Conservation (phyloP, 2,329 filamentous ascomycete species). For the Chaetomiaceae sp. region DNA sequence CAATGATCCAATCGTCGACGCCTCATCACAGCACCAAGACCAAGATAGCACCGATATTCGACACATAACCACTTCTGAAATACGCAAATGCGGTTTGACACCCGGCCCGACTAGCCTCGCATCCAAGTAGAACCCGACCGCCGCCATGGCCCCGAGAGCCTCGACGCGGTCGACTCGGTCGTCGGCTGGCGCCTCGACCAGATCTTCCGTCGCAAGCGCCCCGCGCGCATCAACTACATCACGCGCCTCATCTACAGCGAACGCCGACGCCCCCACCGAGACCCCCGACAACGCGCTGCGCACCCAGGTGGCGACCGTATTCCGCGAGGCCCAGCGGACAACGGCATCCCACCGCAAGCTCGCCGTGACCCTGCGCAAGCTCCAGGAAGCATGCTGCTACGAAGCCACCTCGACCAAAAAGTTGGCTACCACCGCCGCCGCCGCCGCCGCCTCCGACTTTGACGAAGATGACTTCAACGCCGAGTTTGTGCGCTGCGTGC, state of each 20-base stretch:
- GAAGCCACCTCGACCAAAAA: constrained; percentile 53
- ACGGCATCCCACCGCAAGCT: constrained; percentile 88
- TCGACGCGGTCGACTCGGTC: constrained; percentile 45
- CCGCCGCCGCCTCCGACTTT: constrained; percentile 61
- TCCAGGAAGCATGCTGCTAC: constrained; percentile 80
- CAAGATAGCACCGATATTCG: not conserved
- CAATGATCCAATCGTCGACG: not conserved
- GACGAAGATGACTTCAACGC: constrained; percentile 82
- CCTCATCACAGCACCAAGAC: not conserved
- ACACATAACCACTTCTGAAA: not conserved
- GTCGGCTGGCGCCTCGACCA: constrained; percentile 32
- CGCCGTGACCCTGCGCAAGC: constrained; percentile 78
- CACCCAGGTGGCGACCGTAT: constrained; percentile 66
- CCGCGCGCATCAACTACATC: constrained; percentile 43
- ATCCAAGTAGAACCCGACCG: not conserved
- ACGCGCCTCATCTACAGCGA: constrained; percentile 42
- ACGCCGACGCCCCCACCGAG: constrained; percentile 62
- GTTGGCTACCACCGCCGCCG: constrained; percentile 42
- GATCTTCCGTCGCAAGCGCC: constrained; percentile 28
- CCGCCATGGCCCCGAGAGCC: constrained; percentile 47
- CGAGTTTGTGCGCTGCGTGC: constrained; percentile 77
- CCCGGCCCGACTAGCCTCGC: not conserved
- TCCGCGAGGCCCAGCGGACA: constrained; percentile 79
- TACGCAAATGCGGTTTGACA: not conserved
- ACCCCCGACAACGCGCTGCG: constrained; percentile 66